A percentile compares a stretch with the other conserved stretches of the same genome.
phyloP scores from a whole-genome alignment of 2,329 filamentous ascomycete genomes.

The Curvularia spicifera region DNA sequence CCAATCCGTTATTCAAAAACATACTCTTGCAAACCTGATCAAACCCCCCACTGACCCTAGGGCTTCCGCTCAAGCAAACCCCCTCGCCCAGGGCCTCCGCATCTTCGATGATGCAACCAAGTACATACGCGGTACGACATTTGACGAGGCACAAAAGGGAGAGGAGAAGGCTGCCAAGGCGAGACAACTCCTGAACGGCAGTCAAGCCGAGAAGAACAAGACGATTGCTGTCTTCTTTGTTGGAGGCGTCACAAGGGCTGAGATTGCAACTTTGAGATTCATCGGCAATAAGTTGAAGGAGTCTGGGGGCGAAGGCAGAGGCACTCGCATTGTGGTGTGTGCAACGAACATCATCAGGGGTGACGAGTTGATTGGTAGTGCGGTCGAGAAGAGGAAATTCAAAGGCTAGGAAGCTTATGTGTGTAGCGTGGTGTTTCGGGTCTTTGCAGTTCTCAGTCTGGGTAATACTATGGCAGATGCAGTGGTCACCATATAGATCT shows the following conservation, averaged over 20 bases:
- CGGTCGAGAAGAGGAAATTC: constrained; percentile 69
- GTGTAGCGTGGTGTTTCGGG: neutral
- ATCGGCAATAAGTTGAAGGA: constrained; percentile 71
- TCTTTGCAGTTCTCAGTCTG: neutral
- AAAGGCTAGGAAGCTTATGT: constrained; percentile 9
- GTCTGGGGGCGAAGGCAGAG: constrained; percentile 67
- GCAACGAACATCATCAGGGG: constrained; percentile 92
- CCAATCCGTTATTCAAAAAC: constrained; percentile 91
- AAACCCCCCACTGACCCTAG: constrained; percentile 53
- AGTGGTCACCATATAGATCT: neutral
- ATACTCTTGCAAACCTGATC: constrained; percentile 71
- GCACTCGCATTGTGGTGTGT: constrained; percentile 86
- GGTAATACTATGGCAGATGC: neutral
- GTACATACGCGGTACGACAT: constrained; percentile 84
- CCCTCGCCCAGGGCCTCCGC: constrained; percentile 80
- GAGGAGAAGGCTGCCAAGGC: constrained; percentile 93
- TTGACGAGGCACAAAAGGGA: constrained; percentile 90
- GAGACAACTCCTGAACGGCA: constrained; percentile 79
- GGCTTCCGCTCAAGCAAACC: constrained; percentile 54
- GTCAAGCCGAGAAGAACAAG: constrained; percentile 62
- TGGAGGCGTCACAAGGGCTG: constrained; percentile 94
- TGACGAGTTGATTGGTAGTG: constrained; percentile 84
- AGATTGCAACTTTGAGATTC: constrained; percentile 80
- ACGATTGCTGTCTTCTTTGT: constrained; percentile 96
- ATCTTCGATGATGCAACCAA: constrained; percentile 93